A percentile compares a stretch with the other conserved stretches of the same genome.
phyloP scores from a whole-genome alignment of 176 grass and related monocot species.

The Bolboschoenus planiculmis region DNA sequence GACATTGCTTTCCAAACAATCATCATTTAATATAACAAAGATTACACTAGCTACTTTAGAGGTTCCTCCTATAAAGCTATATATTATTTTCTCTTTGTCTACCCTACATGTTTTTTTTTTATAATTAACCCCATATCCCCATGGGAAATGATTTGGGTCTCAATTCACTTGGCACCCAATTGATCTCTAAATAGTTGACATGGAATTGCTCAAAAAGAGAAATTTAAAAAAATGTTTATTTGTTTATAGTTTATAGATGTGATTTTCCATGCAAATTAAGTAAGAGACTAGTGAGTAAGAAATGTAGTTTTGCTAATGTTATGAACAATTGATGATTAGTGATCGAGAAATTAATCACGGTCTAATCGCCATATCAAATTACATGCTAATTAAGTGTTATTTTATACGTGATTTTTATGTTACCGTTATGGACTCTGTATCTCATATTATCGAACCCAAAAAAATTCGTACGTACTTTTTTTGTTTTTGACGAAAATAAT shows the following conservation, averaged over 20 bases:
- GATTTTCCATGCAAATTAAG: background rate
- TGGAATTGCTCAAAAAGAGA: background rate
- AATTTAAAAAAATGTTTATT: too few relatives aligned
- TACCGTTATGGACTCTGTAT: background rate
- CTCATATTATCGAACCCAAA: background rate
- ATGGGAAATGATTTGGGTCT: background rate
- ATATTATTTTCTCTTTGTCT: background rate
- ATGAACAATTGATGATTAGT: background rate
- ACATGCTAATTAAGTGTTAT: background rate
- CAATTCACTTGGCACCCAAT: background rate
- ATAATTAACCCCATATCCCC: background rate
- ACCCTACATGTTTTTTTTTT: constrained; percentile 11
- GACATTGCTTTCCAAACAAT: constrained; percentile 3
- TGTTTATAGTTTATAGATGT: background rate
- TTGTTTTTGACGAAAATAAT: background rate
- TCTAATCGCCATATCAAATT: background rate
- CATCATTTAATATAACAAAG: constrained; percentile 9
- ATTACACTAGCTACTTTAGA: constrained; percentile 22
- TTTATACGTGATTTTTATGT: background rate
- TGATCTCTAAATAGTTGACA: background rate
- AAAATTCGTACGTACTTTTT: background rate
- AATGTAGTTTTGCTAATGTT: background rate
- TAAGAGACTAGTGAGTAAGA: background rate
- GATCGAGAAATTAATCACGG: background rate
- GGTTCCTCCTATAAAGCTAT: constrained; percentile 17